A percentile compares a stretch with the other conserved stretches of the same genome.
These are phyloP conservation scores for Boletus tylopilopsis DNA, from an alignment of 768 basidiomycete genomes.

Conservation along the genomic window DNA sequence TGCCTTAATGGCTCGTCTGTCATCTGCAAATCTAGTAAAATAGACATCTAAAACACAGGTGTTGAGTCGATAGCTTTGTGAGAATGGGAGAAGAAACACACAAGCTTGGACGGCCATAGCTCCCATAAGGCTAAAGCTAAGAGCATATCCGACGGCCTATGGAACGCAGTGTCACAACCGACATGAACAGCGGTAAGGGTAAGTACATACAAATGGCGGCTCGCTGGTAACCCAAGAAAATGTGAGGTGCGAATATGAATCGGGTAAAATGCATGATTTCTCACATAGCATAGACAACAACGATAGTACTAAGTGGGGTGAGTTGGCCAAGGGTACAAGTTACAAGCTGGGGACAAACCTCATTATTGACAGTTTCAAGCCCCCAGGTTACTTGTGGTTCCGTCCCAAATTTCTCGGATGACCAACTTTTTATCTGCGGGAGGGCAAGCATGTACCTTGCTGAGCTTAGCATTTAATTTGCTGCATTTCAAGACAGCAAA, in stretches of 20 bases:
- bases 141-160: constrained; percentile 16
- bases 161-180: neutral
- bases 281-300: neutral
- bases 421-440: neutral
- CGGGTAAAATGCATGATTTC: neutral
- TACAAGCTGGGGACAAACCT: neutral
- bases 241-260: too few relatives aligned
- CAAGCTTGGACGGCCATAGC: constrained; percentile 14
- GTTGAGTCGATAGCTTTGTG: too few relatives aligned
- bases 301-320: too few relatives aligned
- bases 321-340: too few relatives aligned
- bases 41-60: constrained; percentile 13
- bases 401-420: too few relatives aligned
- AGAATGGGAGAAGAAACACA: neutral
- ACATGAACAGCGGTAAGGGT: neutral
- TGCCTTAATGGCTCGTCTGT: constrained; percentile 3
- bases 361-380: neutral
- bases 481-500: too few relatives aligned
- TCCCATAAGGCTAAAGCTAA: constrained; percentile 14
- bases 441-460: too few relatives aligned
- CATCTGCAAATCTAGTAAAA: constrained; percentile 11
- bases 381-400: too few relatives aligned
- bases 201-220: constrained; percentile 11
- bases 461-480: too few relatives aligned
- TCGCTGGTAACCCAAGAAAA: too few relatives aligned